These are phyloP conservation scores for Mycena galericulata DNA, from an alignment of 768 basidiomycete genomes.

Conservation along the genomic window DNA sequence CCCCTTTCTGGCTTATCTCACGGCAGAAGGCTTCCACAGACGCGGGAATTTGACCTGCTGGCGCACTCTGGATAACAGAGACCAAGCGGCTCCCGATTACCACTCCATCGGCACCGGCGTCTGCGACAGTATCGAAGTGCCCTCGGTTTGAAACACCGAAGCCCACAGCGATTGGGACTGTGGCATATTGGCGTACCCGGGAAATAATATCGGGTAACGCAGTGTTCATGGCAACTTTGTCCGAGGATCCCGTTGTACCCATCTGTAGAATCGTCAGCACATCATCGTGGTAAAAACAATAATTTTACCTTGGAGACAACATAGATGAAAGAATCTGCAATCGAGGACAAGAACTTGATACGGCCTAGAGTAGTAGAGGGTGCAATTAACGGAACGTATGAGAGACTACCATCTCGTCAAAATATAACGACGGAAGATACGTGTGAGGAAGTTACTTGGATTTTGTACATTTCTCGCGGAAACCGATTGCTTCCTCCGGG, in stretches of 20 bases:
- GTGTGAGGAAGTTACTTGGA: conserved; percentile 70
- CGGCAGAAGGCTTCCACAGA: conserved; percentile 81
- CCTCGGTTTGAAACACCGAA: conserved; percentile 94
- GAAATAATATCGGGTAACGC: conserved; percentile 86
- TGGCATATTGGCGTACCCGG: conserved; percentile 83
- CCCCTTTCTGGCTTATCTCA: conserved; percentile 66
- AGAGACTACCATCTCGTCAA: conserved; percentile 66
- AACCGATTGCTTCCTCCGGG: conserved; percentile 93
- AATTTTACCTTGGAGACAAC: conserved; percentile 89
- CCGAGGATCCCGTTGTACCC: conserved; percentile 97
- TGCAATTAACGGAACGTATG: conserved; percentile 95
- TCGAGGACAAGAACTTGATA: conserved; percentile 90
- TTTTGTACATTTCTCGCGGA: conserved; percentile 88
- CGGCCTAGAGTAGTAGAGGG: conserved; percentile 91
- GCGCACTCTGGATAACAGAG: conserved; percentile 77
- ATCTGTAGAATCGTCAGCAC: conserved; percentile 61
- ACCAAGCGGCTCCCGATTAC: conserved; percentile 94
- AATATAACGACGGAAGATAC: not conserved
- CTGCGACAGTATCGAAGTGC: conserved; percentile 88
- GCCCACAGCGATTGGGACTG: conserved; percentile 92
- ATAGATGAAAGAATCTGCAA: conserved; percentile 98
- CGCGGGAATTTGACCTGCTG: conserved; percentile 58
- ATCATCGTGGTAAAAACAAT: conserved; percentile 32
- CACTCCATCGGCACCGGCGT: conserved; percentile 94
- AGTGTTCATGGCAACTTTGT: conserved; percentile 73